These are phyloP conservation scores for Mucor plumbeus DNA, from an alignment of 371 early-diverging fungal genomes.

Conservation along the genomic window DNA sequence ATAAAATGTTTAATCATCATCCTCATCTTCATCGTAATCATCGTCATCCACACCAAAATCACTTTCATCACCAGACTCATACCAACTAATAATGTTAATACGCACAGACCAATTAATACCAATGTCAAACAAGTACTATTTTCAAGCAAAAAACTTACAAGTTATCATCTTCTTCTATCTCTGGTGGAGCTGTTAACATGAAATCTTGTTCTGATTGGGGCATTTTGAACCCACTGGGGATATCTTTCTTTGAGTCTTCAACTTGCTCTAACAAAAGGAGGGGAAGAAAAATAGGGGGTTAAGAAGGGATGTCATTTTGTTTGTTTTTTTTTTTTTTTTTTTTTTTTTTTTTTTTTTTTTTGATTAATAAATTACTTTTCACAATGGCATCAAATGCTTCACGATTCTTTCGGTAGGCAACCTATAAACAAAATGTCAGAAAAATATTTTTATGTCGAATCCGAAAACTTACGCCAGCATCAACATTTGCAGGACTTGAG, in stretches of 20 bases:
- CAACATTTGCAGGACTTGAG: conserved; percentile 93
- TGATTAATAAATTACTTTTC: conserved; percentile 46
- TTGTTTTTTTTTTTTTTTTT: background rate
- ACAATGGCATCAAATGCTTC: conserved; percentile 74
- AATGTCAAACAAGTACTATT: background rate
- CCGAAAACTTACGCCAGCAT: conserved; percentile 58
- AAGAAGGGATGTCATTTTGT: conserved; percentile 6
- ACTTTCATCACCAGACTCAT: conserved; percentile 59
- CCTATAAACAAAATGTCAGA: conserved; percentile 33
- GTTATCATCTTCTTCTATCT: conserved; percentile 57
- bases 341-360: background rate
- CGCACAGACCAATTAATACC: conserved; percentile 10
- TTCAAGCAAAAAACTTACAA: conserved; percentile 39
- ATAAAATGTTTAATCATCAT: conserved; percentile 9
- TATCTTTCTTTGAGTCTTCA: conserved; percentile 58
- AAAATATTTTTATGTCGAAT: background rate
- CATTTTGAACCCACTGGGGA: conserved; percentile 61
- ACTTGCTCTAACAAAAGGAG: conserved; percentile 49
- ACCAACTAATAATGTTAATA: conserved; percentile 43
- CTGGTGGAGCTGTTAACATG: conserved; percentile 49
- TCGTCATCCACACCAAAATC: conserved; percentile 53
- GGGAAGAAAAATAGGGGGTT: background rate
- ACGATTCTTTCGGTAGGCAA: conserved; percentile 81
- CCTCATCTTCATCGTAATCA: conserved; percentile 42
- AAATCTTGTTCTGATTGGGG: conserved; percentile 57